Conservation (phyloP, 768 basidiomycete species). For the Suillus lakei region DNA sequence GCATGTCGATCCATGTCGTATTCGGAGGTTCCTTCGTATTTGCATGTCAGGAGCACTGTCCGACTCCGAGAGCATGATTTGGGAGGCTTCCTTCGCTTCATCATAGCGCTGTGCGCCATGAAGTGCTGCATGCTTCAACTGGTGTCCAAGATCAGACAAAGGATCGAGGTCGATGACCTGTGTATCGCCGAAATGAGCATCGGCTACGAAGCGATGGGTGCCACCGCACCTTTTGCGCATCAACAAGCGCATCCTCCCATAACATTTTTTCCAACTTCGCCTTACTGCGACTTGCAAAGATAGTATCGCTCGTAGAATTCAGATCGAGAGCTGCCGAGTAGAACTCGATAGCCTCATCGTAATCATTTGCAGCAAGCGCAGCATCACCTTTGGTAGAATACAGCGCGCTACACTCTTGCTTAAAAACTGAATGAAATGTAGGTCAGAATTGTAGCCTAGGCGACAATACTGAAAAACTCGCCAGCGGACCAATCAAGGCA, state of each 20-base stretch:
- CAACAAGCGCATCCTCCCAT: neutral
- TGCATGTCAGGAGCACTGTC: neutral
- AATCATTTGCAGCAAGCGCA: neutral
- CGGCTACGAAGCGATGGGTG: neutral
- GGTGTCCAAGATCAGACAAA: neutral
- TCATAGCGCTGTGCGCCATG: neutral
- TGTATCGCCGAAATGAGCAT: neutral
- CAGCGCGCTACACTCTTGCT: neutral
- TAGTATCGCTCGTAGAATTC: neutral
- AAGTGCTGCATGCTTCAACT: neutral
- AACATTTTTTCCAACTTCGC: neutral
- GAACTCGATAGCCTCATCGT: neutral
- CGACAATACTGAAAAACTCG: neutral
- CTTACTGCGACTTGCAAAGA: neutral
- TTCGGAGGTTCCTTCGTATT: neutral
- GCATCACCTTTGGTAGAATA: neutral
- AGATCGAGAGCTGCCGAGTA: neutral
- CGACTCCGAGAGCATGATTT: neutral
- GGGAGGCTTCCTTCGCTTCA: neutral
- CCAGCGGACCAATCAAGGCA: slow-evolving; percentile 1
- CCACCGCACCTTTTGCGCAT: neutral
- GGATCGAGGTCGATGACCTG: neutral
- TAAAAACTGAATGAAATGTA: neutral
- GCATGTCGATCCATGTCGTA: neutral
- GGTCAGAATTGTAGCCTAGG: neutral